A percentile compares a stretch with the other conserved stretches of the same genome.
Conservation (phyloP, 2,329 filamentous ascomycete species). For the Penicillium sp. region DNA sequence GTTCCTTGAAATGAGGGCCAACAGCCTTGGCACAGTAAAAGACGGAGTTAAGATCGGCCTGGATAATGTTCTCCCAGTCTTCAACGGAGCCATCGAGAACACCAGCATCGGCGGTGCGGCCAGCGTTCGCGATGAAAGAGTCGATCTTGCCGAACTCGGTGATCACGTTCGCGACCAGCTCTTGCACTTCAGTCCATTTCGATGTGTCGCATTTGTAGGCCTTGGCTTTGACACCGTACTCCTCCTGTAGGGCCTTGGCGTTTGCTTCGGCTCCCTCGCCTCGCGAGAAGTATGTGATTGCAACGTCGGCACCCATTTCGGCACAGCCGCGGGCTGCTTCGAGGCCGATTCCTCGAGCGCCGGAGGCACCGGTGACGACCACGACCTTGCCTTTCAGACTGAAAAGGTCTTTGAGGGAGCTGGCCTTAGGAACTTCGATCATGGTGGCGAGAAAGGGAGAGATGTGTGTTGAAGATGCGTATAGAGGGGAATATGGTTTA, state of each 20-base stretch:
- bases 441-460: conserved; percentile 24
- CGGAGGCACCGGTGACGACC: conserved; percentile 52
- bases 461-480: not conserved
- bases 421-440: conserved; percentile 39
- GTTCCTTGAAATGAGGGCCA: conserved; percentile 71
- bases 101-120: conserved; percentile 66
- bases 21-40: conserved; percentile 86
- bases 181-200: conserved; percentile 56
- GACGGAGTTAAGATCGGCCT: conserved; percentile 79
- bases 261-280: conserved; percentile 64
- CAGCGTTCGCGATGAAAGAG: conserved; percentile 68
- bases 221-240: conserved; percentile 65
- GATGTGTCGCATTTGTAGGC: conserved; percentile 66
- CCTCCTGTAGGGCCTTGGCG: conserved; percentile 59
- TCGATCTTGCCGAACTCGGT: conserved; percentile 70
- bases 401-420: conserved; percentile 43
- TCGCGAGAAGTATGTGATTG: conserved; percentile 66
- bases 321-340: conserved; percentile 65
- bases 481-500: not conserved
- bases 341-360: conserved; percentile 67
- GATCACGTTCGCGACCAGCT: conserved; percentile 60
- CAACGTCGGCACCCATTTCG: conserved; percentile 63
- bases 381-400: conserved; percentile 51
- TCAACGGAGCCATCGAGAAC: conserved; percentile 68
- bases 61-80: conserved; percentile 75